phyloP scores from a whole-genome alignment of 345 rosid genomes.

The Hypericum perforatum region DNA sequence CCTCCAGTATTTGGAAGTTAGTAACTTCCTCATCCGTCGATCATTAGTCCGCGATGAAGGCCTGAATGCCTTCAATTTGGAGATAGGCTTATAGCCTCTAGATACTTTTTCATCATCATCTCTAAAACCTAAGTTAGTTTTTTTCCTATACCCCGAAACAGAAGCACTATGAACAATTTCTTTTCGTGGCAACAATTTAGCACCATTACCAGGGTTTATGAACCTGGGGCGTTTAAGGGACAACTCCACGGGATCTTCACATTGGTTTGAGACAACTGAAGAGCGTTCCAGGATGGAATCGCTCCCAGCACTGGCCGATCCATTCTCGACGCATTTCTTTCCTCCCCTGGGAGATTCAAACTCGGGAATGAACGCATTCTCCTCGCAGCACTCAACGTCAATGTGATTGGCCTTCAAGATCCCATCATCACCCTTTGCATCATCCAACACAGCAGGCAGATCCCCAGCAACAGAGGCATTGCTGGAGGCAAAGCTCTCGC shows the following conservation, averaged over 20 bases:
- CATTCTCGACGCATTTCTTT: conserved; percentile 21
- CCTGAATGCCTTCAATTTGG: conserved; percentile 46
- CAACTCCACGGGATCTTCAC: conserved; percentile 23
- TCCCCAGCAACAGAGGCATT: conserved; percentile 51
- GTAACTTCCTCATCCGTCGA: conserved; percentile 49
- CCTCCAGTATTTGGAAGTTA: conserved; percentile 59
- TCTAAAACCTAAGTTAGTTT: conserved; percentile 45
- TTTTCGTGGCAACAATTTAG: conserved; percentile 23
- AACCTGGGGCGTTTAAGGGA: conserved; percentile 24
- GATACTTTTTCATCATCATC: conserved; percentile 62
- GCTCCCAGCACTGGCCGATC: conserved; percentile 20
- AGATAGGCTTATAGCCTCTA: conserved; percentile 44
- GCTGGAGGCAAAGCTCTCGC: conserved; percentile 65
- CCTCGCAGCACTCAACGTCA: conserved; percentile 37
- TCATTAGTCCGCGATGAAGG: conserved; percentile 47
- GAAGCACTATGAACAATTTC: conserved; percentile 26
- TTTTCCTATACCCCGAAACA: conserved; percentile 40
- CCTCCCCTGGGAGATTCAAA: conserved; percentile 20
- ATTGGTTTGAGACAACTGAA: conserved; percentile 15
- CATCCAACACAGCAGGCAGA: conserved; percentile 27
- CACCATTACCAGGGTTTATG: conserved; percentile 27
- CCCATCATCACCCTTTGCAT: conserved; percentile 27
- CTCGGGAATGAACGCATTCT: conserved; percentile 23
- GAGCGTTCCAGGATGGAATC: conserved; percentile 25
- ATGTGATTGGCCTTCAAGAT: conserved; percentile 31